Conservation (phyloP, 192 early-diverging fungal genomes). For the Entomortierella parvispora region DNA sequence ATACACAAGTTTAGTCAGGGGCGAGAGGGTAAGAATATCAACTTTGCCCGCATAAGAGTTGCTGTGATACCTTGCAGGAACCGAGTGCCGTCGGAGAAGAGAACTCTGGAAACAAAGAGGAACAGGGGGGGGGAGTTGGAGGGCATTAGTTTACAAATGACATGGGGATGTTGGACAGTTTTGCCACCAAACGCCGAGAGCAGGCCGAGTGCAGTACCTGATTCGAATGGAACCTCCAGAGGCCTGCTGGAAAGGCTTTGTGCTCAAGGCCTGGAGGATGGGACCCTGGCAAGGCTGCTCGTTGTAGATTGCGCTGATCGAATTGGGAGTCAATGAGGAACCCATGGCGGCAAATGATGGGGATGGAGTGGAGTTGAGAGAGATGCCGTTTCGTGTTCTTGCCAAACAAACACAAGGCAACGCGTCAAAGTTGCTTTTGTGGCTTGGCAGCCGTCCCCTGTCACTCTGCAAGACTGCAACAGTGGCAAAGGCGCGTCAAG, state of each 20-base stretch:
- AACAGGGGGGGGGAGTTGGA: neutral
- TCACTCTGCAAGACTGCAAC: no score
- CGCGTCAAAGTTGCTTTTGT: neutral
- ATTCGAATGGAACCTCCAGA: constrained; percentile 27
- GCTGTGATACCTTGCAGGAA: constrained; percentile 73
- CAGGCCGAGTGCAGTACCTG: constrained; percentile 33
- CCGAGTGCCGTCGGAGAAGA: constrained; percentile 73
- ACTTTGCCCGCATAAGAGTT: no score
- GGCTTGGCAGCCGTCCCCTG: no score
- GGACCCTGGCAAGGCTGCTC: constrained; percentile 33
- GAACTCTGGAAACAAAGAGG: constrained; percentile 48
- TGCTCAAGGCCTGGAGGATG: constrained; percentile 57
- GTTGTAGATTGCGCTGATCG: constrained; percentile 53
- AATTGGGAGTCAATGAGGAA: constrained; percentile 27
- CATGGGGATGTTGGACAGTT: neutral
- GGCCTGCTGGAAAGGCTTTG: constrained; percentile 36
- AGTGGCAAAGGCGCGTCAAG: no score
- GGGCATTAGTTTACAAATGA: neutral
- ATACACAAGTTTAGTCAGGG: neutral
- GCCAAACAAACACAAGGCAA: neutral
- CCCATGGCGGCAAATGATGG: constrained; percentile 10
- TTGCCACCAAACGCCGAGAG: constrained; percentile 15
- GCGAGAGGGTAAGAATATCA: no score
- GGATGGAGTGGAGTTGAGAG: neutral
- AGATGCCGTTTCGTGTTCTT: neutral